These are phyloP conservation scores for Alnus glutinosa DNA, from an alignment of 306 rosid genomes.

Conservation along the genomic window DNA sequence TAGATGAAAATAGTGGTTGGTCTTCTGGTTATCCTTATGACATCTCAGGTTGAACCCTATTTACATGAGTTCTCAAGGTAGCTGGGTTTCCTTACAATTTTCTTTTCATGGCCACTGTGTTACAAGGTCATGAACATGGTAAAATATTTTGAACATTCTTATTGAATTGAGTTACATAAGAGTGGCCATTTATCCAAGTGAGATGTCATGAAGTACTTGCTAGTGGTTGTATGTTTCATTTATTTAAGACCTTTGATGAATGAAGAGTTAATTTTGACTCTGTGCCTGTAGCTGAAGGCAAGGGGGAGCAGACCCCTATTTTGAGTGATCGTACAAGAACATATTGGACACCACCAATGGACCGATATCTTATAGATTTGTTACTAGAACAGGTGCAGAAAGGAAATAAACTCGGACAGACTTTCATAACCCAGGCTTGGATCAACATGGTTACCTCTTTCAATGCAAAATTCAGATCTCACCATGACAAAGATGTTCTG, in stretches of 20 bases:
- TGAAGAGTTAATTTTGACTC: conserved; percentile 18
- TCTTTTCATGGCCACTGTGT: not conserved
- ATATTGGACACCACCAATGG: conserved; percentile 83
- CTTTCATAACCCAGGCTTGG: conserved; percentile 77
- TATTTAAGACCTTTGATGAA: conserved; percentile 18
- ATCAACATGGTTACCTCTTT: conserved; percentile 55
- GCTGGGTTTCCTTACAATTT: not conserved
- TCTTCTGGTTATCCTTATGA: not conserved
- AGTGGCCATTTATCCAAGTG: not conserved
- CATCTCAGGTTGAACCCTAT: not conserved
- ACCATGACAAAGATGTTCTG: conserved; percentile 68
- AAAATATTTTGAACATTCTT: not conserved
- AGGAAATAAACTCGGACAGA: conserved; percentile 68
- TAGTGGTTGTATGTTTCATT: conserved; percentile 18
- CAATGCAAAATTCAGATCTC: conserved; percentile 60
- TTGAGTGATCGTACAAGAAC: conserved; percentile 68
- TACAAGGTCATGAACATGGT: not conserved
- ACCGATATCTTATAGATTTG: conserved; percentile 63
- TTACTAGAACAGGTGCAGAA: conserved; percentile 58
- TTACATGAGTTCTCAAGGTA: conserved; percentile 1
- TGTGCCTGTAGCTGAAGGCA: conserved; percentile 47
- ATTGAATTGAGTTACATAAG: not conserved
- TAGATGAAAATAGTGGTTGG: not conserved
- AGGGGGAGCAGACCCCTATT: conserved; percentile 35
- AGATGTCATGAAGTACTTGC: conserved; percentile 17